Conservation (phyloP, 1,284 basidiomycete species). For the Puccinia brachypodii region DNA sequence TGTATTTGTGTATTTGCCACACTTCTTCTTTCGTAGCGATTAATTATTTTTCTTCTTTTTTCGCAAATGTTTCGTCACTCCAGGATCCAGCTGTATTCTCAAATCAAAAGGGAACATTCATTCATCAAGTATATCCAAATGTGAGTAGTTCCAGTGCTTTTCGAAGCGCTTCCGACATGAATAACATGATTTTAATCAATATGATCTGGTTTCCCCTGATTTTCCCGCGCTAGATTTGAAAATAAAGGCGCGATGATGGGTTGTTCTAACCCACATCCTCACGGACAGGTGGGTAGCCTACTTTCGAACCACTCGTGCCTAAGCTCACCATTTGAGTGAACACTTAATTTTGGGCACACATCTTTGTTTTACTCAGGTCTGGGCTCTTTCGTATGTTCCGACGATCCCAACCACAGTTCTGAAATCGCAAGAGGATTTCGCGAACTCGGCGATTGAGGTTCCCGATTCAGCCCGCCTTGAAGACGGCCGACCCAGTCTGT, state of each 20-base stretch:
- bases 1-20: background rate
- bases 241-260: slow-evolving; percentile 97
- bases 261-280: slow-evolving; percentile 92
- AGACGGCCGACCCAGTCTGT: slow-evolving; percentile 68
- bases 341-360: background rate
- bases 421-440: slow-evolving; percentile 64
- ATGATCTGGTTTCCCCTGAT: background rate
- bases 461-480: slow-evolving; percentile 65
- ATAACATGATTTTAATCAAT: background rate
- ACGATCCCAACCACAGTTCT: slow-evolving; percentile 54
- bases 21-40: background rate
- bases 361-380: slow-evolving; percentile 50
- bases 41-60: slow-evolving; percentile 56
- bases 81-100: slow-evolving; percentile 51
- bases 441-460: slow-evolving; percentile 54
- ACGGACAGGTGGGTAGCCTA: slow-evolving; percentile 83
- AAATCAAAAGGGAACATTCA: slow-evolving; percentile 54
- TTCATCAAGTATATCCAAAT: slow-evolving; percentile 57
- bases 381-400: slow-evolving; percentile 68
- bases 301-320: background rate
- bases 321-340: slow-evolving; percentile 51
- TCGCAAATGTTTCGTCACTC: background rate
- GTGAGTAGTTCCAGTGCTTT: background rate
- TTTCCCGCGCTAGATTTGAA: slow-evolving; percentile 60
- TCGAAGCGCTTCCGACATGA: background rate